Conservation (phyloP, 495 filamentous ascomycete genomes). For the Lophiostoma macrostomum region DNA sequence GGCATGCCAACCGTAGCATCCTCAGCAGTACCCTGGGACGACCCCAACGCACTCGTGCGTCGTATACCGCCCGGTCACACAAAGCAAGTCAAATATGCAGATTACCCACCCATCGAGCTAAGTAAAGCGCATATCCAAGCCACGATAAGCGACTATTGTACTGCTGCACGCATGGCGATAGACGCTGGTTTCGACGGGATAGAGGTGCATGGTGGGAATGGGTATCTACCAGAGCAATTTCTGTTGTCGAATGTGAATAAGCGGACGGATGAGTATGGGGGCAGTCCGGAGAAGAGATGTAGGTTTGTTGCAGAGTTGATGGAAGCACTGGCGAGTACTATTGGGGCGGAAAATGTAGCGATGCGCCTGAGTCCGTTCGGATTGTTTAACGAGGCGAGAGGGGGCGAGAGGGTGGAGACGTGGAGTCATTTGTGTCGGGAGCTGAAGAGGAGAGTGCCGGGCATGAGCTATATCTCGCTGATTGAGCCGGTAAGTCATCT, state of each 20-base stretch:
- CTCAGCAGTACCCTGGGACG: slow-evolving; percentile 46
- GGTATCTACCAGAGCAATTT: slow-evolving; percentile 42
- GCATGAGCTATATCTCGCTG: slow-evolving; percentile 50
- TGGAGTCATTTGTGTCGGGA: slow-evolving; percentile 50
- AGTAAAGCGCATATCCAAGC: slow-evolving; percentile 47
- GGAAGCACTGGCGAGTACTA: slow-evolving; percentile 16
- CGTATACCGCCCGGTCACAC: slow-evolving; percentile 36
- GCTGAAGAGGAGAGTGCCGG: slow-evolving; percentile 40
- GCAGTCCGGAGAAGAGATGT: slow-evolving; percentile 36
- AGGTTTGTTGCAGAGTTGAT: slow-evolving; percentile 40
- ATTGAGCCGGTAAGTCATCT: slow-evolving; percentile 48
- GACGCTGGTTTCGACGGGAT: slow-evolving; percentile 53
- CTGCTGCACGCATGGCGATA: slow-evolving; percentile 41
- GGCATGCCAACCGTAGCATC: slow-evolving; percentile 42
- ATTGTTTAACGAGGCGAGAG: slow-evolving; percentile 49
- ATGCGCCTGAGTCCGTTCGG: slow-evolving; percentile 39
- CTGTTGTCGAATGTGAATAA: slow-evolving; percentile 37
- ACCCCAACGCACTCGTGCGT: slow-evolving; percentile 42
- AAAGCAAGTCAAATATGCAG: slow-evolving; percentile 44
- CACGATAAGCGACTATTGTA: slow-evolving; percentile 40
- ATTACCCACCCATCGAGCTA: slow-evolving; percentile 49
- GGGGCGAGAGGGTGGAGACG: slow-evolving; percentile 46
- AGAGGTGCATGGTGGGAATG: slow-evolving; percentile 44
- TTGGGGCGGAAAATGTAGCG: slow-evolving; percentile 21
- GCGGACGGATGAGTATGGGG: slow-evolving; percentile 41